phyloP scores from a whole-genome alignment of 805 yeast genomes.

The Barnettozyma populi region DNA sequence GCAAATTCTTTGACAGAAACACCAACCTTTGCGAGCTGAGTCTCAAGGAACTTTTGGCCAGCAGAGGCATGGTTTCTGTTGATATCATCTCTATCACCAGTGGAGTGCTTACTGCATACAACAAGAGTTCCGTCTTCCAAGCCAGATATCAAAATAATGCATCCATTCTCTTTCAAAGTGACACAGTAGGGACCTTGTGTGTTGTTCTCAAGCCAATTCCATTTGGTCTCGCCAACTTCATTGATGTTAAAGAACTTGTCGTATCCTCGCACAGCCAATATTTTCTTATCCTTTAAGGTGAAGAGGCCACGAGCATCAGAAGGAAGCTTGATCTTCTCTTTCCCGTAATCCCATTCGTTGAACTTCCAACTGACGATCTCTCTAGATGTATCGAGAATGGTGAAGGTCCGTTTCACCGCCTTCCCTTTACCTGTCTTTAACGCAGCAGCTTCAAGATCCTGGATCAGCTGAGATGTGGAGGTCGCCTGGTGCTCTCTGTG shows the following conservation, averaged over 20 bases:
- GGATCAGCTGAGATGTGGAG: constrained; percentile 9
- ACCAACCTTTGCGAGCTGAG: constrained; percentile 42
- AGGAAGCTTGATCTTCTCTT: constrained; percentile 51
- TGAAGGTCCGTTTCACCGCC: constrained; percentile 26
- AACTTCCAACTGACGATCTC: constrained; percentile 66
- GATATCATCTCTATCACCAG: constrained; percentile 57
- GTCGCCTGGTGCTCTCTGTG: constrained; percentile 11
- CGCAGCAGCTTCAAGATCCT: constrained; percentile 13
- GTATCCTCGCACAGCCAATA: constrained; percentile 79
- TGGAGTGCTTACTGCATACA: constrained; percentile 88
- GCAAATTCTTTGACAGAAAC: constrained; percentile 50
- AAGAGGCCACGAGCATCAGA: constrained; percentile 82
- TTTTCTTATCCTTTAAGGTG: constrained; percentile 32
- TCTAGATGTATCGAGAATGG: constrained; percentile 22
- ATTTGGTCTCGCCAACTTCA: constrained; percentile 53
- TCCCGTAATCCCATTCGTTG: constrained; percentile 83
- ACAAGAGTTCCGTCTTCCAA: constrained; percentile 67
- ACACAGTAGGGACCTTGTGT: constrained; percentile 77
- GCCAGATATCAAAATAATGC: constrained; percentile 81
- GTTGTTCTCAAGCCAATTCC: constrained; percentile 36
- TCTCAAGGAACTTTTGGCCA: constrained; percentile 54
- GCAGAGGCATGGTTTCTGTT: constrained; percentile 67
- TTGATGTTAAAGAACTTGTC: constrained; percentile 86
- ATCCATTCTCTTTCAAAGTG: constrained; percentile 89
- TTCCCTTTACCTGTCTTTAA: constrained; percentile 25